Percentiles rank a stretch among this genome's conserved stretches.
Evolutionary conservation across 345 rosid genomes (phyloP).

Genomic region (Bretschneidera sinensis): DNA sequence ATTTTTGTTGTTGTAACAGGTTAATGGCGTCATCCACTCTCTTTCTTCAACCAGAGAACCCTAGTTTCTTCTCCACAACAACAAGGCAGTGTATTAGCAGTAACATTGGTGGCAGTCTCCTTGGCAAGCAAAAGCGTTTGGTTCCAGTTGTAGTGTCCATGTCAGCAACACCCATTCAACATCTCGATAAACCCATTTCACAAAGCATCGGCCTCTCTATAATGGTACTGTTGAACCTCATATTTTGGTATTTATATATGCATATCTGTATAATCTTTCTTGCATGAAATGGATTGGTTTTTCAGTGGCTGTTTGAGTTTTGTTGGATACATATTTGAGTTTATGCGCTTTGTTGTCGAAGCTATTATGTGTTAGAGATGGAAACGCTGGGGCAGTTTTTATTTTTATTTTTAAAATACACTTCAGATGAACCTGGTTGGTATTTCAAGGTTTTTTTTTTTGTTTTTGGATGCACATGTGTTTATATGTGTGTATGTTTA

Average conservation of each 20-base stretch:
- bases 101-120: conserved; percentile 14
- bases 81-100: conserved; percentile 7
- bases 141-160: conserved; percentile 26
- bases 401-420: too few species aligned
- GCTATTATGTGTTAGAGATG: neutral
- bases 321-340: too few species aligned
- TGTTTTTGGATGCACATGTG: too few species aligned
- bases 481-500: too few species aligned
- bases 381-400: too few species aligned
- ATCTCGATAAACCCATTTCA: conserved; percentile 20
- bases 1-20: conserved; percentile 8
- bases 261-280: neutral
- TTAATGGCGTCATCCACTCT: conserved; percentile 27
- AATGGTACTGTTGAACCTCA: conserved; percentile 29
- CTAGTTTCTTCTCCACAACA: neutral
- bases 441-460: too few species aligned
- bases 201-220: conserved; percentile 32
- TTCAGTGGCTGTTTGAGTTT: too few species aligned
- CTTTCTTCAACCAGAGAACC: conserved; percentile 11
- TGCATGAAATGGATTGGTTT: neutral
- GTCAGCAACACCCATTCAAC: conserved; percentile 27
- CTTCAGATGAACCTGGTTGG: too few species aligned
- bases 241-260: neutral
- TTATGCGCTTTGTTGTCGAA: neutral
- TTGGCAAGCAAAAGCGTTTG: conserved; percentile 11